Evolutionary conservation across 108 stramenopile genomes (phyloP), one percentile per base, ranked within the genome.

Genomic region (Cylindrotheca fusiformis): DNA sequence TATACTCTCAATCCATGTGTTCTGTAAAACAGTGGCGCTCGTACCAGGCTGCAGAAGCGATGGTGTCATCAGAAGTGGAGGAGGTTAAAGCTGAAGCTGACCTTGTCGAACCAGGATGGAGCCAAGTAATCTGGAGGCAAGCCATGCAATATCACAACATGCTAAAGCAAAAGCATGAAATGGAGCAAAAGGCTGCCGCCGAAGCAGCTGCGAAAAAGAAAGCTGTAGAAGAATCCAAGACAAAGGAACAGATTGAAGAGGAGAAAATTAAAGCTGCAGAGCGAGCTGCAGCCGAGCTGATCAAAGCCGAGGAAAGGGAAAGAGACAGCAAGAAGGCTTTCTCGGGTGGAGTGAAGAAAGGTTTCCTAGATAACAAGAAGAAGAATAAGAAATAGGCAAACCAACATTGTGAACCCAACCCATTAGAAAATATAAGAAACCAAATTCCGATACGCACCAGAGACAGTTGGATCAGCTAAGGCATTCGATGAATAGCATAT

Each of bases 81-180:
- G 91, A 95, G 68, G 94, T 95, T 24, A 75, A 89, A 70, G 82
- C 84, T 0, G 94, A 95, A 78, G 94, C 94, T 10, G 94, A 95
- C 49, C 86, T 90, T 59, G 83, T 95, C 57, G 94, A 95, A 69
- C 89, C 90, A 36, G 94, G 91, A 32, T 95, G 90, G 90, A 81
- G 80, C 66, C 85, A 91, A 68, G 81, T 81, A 27, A 90, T 95
- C 60, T 95, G 94, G 94, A 80, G 88, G 68, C 94, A 95, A 73
- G 94, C 94, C 8, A 90, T 91, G 87, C 90, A 95, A 81, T 95
- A 95, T 55, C 88, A 91, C 51, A 63, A 80, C 58, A 91, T 95
- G 94, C 72, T 95, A 32, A 91, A 91, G 58, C 80, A 95, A 52
- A 81, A 79, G 67, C 82, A 90, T 29, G 89, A 92, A 50, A 68